These are phyloP conservation scores for Eimeria praecox DNA, from an alignment of 169 alveolate genomes.

Conservation along the genomic window DNA sequence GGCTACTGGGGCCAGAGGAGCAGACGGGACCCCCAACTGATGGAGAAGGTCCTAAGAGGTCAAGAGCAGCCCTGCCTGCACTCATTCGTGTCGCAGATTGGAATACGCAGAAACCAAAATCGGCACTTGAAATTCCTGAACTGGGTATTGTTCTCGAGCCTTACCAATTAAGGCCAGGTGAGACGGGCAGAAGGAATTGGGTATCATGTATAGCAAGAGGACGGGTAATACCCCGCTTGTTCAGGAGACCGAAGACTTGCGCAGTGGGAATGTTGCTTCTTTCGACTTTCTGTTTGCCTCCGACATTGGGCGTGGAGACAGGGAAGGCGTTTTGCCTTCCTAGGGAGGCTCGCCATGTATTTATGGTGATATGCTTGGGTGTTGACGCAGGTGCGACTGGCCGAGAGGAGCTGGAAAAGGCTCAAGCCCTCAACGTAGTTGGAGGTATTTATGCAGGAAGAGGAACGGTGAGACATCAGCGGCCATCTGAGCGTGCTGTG, in stretches of 20 bases:
- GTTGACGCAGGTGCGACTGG: slow-evolving; percentile 46
- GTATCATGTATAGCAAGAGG: neutral
- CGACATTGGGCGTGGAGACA: neutral
- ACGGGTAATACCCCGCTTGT: neutral
- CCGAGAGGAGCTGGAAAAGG: slow-evolving; percentile 59
- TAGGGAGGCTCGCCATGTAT: neutral
- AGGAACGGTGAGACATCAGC: slow-evolving; percentile 61
- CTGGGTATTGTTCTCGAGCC: slow-evolving; percentile 56
- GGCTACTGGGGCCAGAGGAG: slow-evolving; percentile 18
- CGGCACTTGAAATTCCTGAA: neutral
- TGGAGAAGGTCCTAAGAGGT: neutral
- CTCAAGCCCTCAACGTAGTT: neutral
- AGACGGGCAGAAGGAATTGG: neutral
- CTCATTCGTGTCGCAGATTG: slow-evolving; percentile 62
- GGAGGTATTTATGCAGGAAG: slow-evolving; percentile 7
- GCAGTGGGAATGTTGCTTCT: neutral
- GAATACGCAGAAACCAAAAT: neutral
- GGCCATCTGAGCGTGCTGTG: slow-evolving; percentile 62
- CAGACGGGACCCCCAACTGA: slow-evolving; percentile 6
- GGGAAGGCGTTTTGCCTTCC: neutral
- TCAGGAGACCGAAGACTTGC: neutral
- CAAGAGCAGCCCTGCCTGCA: slow-evolving; percentile 32
- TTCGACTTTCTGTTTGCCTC: neutral
- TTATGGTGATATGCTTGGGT: neutral
- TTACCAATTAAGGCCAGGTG: slow-evolving; percentile 33